Evolutionary conservation across 352 stramenopile species (phyloP).

Genomic region (Globisporangium polare): DNA sequence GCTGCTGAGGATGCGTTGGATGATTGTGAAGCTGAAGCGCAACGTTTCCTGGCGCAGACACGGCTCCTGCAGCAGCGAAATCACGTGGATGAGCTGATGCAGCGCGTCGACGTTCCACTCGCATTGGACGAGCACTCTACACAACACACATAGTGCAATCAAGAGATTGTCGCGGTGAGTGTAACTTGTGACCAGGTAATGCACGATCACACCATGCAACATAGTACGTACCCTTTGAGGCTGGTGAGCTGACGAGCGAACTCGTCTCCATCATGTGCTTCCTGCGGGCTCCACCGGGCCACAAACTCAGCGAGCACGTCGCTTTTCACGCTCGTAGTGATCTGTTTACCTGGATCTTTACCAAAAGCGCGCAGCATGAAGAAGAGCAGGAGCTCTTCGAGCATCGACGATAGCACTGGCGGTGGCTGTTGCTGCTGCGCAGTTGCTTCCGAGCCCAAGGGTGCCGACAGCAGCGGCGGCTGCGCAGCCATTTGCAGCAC

Average conservation of each 20-base stretch:
- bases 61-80: conserved; percentile 34
- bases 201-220: neutral
- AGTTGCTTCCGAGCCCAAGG: neutral
- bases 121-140: conserved; percentile 13
- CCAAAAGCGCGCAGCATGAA: conserved; percentile 19
- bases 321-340: neutral
- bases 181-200: neutral
- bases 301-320: neutral
- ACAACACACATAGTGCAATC: neutral
- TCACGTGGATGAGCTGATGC: conserved; percentile 13
- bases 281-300: conserved; percentile 8
- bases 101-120: conserved; percentile 20
- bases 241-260: neutral
- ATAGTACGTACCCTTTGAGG: neutral
- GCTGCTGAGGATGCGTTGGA: conserved; percentile 6
- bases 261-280: neutral
- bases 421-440: no score
- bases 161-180: neutral
- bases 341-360: neutral
- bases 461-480: neutral
- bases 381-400: conserved; percentile 33
- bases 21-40: conserved; percentile 26
- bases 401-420: neutral
- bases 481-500: conserved; percentile 1
- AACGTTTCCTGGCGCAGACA: conserved; percentile 34